Evolutionary conservation across 768 basidiomycete genomes (phyloP), one percentile per base, ranked within the genome.

Genomic region (Wakefieldia striispora): DNA sequence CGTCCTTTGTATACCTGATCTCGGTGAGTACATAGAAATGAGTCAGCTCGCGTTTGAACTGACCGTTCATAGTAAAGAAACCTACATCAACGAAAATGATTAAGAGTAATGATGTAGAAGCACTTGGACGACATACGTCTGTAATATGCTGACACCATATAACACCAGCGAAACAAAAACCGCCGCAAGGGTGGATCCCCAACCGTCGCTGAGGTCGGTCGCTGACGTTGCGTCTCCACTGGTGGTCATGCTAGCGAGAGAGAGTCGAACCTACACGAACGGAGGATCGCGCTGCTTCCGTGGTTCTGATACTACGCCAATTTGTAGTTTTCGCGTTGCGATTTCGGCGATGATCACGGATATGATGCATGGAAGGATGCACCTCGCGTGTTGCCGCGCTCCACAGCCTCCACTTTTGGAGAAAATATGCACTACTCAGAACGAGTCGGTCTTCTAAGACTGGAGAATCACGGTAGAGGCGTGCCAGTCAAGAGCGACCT

Each of bases 11-110:
- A 26, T 45, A 53, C 19, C 53, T 64, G 46, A 26, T 61, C n/a
- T 16, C 13, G 26, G 9, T 50, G 20, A 54, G 31, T 39, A 49
- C 17, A 19, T 44, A 38, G 36, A 3, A 39, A 9, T 16, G 20
- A 19, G 2, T 9, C 8, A 20, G 42, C 26, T 42, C 43, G 16
- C 1, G 26, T n/a, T 40, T 23, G 17, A 26, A 64, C 62, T 34
- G 23, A 62, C 56, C 33, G 52, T 21, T 61, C 62, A 20, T 64
- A 62, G 51, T 64, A 62, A 20, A 64, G 49, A 37, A 64, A 61
- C 13, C 62, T 62, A 34, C 19, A 33, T 11, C n/a, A 26, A 34
- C 24, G 37, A 17, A n/a, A 19, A 14, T 17, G 33, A 43, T 44
- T 5, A 40, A 17, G 7, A 52, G 6, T 21, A 23, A 20, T 13